Base-by-base conservation (phyloP, 2,329 filamentous ascomycete genomes). In the Onygena corvina region DNA sequence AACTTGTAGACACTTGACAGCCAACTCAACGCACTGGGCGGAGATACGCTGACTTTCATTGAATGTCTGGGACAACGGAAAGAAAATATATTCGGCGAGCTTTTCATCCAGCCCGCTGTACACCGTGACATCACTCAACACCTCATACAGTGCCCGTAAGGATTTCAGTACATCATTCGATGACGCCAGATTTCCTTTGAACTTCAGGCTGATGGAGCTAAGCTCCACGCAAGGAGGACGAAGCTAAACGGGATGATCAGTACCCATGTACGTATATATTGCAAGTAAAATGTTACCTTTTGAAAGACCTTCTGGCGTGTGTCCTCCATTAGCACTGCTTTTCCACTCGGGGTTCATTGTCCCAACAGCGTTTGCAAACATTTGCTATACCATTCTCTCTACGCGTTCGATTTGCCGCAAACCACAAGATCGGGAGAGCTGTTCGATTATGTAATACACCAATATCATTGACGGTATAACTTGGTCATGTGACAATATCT, bases 11-110 rank as follows among this genome's bases (percentile, higher is more conserved):
- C 85, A 90, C 61, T 80, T 79, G 40, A 95, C 72, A 25, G 83
- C 81, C 36, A 84, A 67, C 63, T 98, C 92, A 5, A 92, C 69
- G 34, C 55, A 67, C 47, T 76, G 76, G 42, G 84, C 76, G 0
- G 89, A 81, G 48, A 89, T 79, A 44, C 76, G 73, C 54, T 84
- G 78, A 56, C 86, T 83, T 54, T 81, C 76, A 51, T 86, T 82
- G 58, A 98, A 82, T 33, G 96, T 79, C 57, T 92, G 84, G 0
- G 86, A 88, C 0, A 98, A 71, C 0, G 92, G 92, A 54, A 95
- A 94, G 71, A 96, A 96, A 60, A 85, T 77, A 71, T 96, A 98
- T 69, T 95, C 89, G 11, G 89, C 87, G 14, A 96, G 71, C 63
- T 88, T 90, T 47, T 81, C 76, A 63, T 95, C 86, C 14, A 96